Evolutionary conservation across 306 rosid species (phyloP), one percentile per base, ranked within the genome.

Genomic region (Alnus glutinosa): DNA sequence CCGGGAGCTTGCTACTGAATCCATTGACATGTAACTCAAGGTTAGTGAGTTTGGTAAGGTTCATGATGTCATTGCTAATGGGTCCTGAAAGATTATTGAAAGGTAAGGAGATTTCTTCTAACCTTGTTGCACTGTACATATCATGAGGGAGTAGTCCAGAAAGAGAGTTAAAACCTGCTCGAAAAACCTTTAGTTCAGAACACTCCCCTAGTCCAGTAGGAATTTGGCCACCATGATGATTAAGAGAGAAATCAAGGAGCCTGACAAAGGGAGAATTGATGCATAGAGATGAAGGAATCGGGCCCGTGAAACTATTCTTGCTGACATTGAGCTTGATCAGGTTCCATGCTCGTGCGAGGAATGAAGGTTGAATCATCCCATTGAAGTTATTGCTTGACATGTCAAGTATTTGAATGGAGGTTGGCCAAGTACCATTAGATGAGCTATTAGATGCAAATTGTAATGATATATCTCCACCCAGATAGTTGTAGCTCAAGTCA

Each of bases 401-500:
- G 36, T 70, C 81, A 37, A 78, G 6, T 1, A 44, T 32, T 32
- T 4, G 37, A 18, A 78, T 46, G 63, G 30, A 32, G 72, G 23
- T 10, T 4, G 28, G 61, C 30, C 9, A 16, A 5, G 28, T 23
- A 23, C 61, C 30, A 54, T 16, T 15, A 18, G 61, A n/a, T 55
- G 28, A 4, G 19, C 13, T 57, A 10, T 12, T 57, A 12, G 49
- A 34, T 16, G 52, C 28, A 30, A n/a, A 58, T 46, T 16, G 28
- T 9, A 13, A 5, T 16, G 61, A 32, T 1, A 71, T 16, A 19
- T 70, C 64, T 54, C 68, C 80, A 13, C 2, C 39, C 2, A 77
- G 51, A 77, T 36, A 36, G 75, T 77, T 77, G 71, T 11, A 67
- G 74, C 68, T 77, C 75, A 77, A 67, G 23, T 77, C 75, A 39